These are phyloP conservation scores for Stephania yunnanensis DNA, from an alignment of 164 flowering plant genomes.

Conservation along the genomic window DNA sequence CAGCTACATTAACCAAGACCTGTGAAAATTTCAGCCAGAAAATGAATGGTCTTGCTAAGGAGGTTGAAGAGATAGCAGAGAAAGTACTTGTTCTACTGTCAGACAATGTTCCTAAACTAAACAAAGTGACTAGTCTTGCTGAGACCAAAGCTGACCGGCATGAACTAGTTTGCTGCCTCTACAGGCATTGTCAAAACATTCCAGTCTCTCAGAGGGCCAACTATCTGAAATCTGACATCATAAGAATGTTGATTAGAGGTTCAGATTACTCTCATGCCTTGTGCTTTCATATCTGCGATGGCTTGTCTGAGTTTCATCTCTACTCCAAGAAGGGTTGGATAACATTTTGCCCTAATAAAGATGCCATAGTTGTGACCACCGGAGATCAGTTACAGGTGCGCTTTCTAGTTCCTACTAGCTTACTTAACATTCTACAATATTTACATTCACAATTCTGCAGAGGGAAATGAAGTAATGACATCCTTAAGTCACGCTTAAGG, in stretches of 20 bases:
- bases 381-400: conserved; percentile 83
- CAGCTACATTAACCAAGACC: background rate
- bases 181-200: conserved; percentile 35
- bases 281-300: conserved; percentile 49
- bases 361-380: conserved; percentile 55
- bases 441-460: background rate
- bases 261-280: conserved; percentile 64
- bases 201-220: conserved; percentile 15
- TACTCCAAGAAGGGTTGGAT: conserved; percentile 85
- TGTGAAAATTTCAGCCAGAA: conserved; percentile 33
- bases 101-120: conserved; percentile 8
- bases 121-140: background rate
- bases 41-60: conserved; percentile 36
- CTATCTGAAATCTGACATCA: conserved; percentile 53
- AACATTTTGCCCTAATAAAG: conserved; percentile 48
- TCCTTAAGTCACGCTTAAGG: background rate
- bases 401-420: background rate
- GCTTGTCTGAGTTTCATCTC: conserved; percentile 57
- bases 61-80: conserved; percentile 37
- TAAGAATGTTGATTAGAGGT: conserved; percentile 66
- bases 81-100: conserved; percentile 23
- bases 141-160: conserved; percentile 11
- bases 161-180: conserved; percentile 40
- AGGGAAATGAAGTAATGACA: background rate
- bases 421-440: background rate